phyloP scores from a whole-genome alignment of 805 yeast species.

The Hanseniaspora opuntiae region DNA sequence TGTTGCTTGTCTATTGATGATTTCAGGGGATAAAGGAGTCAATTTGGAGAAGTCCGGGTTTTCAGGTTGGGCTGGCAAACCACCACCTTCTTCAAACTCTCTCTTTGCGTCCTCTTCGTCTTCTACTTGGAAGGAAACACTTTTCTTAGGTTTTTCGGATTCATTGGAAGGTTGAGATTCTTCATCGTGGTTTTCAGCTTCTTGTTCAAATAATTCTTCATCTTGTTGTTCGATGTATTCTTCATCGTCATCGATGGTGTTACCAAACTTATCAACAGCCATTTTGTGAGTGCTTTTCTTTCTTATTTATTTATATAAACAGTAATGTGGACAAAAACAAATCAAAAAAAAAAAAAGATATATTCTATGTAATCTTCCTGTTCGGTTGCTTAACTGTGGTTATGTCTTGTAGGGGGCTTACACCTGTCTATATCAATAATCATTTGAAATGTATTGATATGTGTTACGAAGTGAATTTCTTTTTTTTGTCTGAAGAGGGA shows the following conservation, averaged over 20 bases:
- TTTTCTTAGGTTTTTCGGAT: constrained; percentile 41
- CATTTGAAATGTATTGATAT: background rate
- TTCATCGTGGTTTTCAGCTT: constrained; percentile 16
- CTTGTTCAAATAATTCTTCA: constrained; percentile 26
- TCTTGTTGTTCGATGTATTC: constrained; percentile 29
- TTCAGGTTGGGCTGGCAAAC: constrained; percentile 90
- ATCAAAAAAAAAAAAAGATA: too few relatives aligned
- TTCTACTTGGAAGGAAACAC: constrained; percentile 68
- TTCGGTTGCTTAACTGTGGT: too few relatives aligned
- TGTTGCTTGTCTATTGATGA: constrained; percentile 97
- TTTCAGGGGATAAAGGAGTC: constrained; percentile 86
- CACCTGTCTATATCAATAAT: background rate
- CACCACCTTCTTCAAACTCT: constrained; percentile 97
- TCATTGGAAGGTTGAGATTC: constrained; percentile 30
- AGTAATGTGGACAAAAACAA: too few relatives aligned
- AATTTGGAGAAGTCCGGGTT: constrained; percentile 69
- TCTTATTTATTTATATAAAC: too few relatives aligned
- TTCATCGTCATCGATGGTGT: constrained; percentile 20
- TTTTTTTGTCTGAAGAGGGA: background rate
- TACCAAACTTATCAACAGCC: constrained; percentile 14
- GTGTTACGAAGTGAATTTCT: background rate
- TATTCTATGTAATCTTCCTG: too few relatives aligned
- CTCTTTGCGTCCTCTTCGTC: constrained; percentile 39
- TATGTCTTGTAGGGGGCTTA: too few relatives aligned
- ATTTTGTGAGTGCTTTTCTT: background rate